These are phyloP conservation scores for Saururus chinensis DNA, from an alignment of 164 flowering plant genomes.

Conservation along the genomic window DNA sequence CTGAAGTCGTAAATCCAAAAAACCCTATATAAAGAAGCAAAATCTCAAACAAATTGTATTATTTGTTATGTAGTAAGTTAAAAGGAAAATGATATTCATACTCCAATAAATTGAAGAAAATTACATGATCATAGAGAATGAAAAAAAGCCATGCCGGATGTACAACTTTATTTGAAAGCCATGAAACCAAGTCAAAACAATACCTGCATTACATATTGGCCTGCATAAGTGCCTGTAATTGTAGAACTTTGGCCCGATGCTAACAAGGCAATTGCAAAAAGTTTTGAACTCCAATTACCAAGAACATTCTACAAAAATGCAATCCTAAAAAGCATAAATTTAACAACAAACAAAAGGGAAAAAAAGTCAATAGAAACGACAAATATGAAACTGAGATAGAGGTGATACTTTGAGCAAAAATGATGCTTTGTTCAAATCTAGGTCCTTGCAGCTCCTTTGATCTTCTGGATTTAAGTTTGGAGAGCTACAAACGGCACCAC, in stretches of 20 bases:
- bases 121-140: not conserved
- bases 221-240: slow-evolving; percentile 93
- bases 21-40: slow-evolving; percentile 41
- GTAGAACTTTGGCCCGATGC: slow-evolving; percentile 99
- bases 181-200: not conserved
- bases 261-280: slow-evolving; percentile 85
- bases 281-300: slow-evolving; percentile 90
- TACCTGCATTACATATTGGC: slow-evolving; percentile 98
- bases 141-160: no score
- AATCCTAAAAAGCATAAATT: not conserved
- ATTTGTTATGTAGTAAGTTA: no score
- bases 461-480: slow-evolving; percentile 42
- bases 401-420: slow-evolving; percentile 37
- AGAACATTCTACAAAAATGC: slow-evolving; percentile 55
- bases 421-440: slow-evolving; percentile 81
- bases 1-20: slow-evolving; percentile 62
- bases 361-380: not conserved
- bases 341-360: not conserved
- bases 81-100: no score
- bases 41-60: no score
- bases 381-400: not conserved
- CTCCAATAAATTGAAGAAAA: no score
- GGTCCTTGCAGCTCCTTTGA: slow-evolving; percentile 45
- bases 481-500: slow-evolving; percentile 80
- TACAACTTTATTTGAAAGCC: no score